Evolutionary conservation across 352 stramenopile genomes (phyloP).

Genomic region (Phytophthora vignae): DNA sequence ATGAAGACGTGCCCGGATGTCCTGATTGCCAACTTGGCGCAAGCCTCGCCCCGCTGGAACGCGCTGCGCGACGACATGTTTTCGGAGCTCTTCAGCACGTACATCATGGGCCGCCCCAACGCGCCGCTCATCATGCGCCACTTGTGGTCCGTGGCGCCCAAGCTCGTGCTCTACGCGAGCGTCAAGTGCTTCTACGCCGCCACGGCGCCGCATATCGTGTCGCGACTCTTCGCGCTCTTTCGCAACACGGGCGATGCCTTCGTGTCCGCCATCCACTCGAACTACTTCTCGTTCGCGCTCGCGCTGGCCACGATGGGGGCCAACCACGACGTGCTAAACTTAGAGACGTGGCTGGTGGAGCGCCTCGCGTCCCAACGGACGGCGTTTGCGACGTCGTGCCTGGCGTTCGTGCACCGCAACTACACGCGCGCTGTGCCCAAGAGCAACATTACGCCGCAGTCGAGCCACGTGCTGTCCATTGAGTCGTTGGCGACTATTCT

Average conservation of each 20-base stretch:
- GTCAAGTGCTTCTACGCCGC: slow-evolving; percentile 90
- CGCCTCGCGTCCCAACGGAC: slow-evolving; percentile 80
- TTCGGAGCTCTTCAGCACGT: slow-evolving; percentile 87
- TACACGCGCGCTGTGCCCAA: slow-evolving; percentile 86
- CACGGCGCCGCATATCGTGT: slow-evolving; percentile 82
- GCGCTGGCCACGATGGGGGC: slow-evolving; percentile 83
- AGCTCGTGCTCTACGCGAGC: slow-evolving; percentile 88
- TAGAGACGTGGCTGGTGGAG: slow-evolving; percentile 88
- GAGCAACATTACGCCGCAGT: slow-evolving; percentile 80
- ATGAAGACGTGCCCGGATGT: slow-evolving; percentile 90
- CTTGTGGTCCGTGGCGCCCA: slow-evolving; percentile 85
- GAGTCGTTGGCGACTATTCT: slow-evolving; percentile 86
- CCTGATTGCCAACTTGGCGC: slow-evolving; percentile 86
- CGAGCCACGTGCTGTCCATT: slow-evolving; percentile 82
- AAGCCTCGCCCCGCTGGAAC: slow-evolving; percentile 82
- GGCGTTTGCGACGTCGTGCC: slow-evolving; percentile 84
- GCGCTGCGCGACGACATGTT: slow-evolving; percentile 86
- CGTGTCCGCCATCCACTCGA: slow-evolving; percentile 84
- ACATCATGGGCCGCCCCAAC: slow-evolving; percentile 88
- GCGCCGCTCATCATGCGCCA: slow-evolving; percentile 90
- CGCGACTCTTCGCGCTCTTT: slow-evolving; percentile 84
- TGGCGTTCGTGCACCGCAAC: slow-evolving; percentile 89
- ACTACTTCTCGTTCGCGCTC: slow-evolving; percentile 91
- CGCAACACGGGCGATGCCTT: slow-evolving; percentile 87
- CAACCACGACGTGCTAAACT: slow-evolving; percentile 86